These are phyloP conservation scores for Shiraia sp. DNA, from an alignment of 2,329 filamentous ascomycete genomes.

Conservation along the genomic window DNA sequence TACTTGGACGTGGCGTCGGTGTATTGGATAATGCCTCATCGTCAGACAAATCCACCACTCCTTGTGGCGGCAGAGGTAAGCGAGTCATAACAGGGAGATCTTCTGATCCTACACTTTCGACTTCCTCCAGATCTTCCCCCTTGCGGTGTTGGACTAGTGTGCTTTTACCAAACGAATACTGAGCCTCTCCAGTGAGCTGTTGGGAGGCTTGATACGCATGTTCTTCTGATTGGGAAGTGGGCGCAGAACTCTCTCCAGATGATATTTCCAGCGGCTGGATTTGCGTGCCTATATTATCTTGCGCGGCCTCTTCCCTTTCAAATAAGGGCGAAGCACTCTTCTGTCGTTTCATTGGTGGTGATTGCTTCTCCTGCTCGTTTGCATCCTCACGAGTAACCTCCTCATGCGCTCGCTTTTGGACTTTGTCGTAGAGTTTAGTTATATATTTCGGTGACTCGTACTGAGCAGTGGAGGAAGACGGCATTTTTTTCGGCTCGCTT, in stretches of 20 bases:
- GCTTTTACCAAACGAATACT: not conserved
- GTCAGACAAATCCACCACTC: conserved; percentile 6
- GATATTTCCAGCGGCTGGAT: conserved; percentile 26
- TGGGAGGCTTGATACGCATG: conserved; percentile 4
- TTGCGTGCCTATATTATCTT: conserved; percentile 10
- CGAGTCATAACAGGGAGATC: conserved; percentile 7
- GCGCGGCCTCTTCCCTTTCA: not conserved
- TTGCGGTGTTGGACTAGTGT: conserved; percentile 4
- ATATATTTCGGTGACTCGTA: conserved; percentile 31
- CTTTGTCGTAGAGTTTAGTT: conserved; percentile 21
- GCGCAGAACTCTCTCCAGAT: conserved; percentile 17
- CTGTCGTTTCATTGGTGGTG: conserved; percentile 18
- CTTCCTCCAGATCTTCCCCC: conserved; percentile 2
- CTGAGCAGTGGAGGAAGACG: conserved; percentile 27
- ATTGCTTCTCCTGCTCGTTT: conserved; percentile 1
- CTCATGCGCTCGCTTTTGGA: conserved; percentile 23
- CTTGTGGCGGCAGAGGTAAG: not conserved
- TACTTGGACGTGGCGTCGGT: conserved; percentile 33
- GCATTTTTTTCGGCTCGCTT: not conserved
- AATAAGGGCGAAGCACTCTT: conserved; percentile 15
- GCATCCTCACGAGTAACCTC: conserved; percentile 5
- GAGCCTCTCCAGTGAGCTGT: conserved; percentile 6
- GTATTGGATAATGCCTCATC: conserved; percentile 25
- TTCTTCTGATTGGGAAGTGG: conserved; percentile 7
- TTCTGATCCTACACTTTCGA: conserved; percentile 20